Evolutionary conservation across 2,329 filamentous ascomycete species (phyloP), one percentile per base, ranked within the genome.

Genomic region (Cercospora nicotianae): DNA sequence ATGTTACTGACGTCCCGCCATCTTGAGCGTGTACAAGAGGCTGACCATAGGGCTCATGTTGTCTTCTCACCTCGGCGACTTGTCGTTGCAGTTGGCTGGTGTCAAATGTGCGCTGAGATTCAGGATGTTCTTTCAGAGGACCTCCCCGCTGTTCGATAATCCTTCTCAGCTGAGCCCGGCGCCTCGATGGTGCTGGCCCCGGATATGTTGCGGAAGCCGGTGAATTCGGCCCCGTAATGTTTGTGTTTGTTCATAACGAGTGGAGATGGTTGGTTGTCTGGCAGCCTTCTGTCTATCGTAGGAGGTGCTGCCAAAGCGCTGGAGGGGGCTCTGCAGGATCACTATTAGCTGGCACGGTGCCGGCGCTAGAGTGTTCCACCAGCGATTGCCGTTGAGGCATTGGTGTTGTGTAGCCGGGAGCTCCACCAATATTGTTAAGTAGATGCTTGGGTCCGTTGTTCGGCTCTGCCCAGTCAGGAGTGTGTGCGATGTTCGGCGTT

Each of bases 181-280:
- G 76, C 76, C 51, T 77, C 76, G 53, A 78, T 76, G 2, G 76
- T 78, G 67, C 75, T 78, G 1, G 79, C 80, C 23, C 79, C 81
- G 5, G 79, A 78, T 36, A 77, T 79, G 63, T 74, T 72, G 12
- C 80, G 79, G 59, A 80, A 81, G 1, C 71, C 74, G 55, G 68
- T 69, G 10, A 73, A 59, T 48, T 70, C 68, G 9, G 28, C 64
- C 13, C 72, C 72, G n/a, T 75, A 71, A 42, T 72, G 69, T 33
- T 75, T 69, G 23, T 75, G 74, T 63, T 76, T 77, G 53, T 63
- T 58, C 13, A 75, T 71, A 9, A 72, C 63, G 3, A 78, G 63
- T 16, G 76, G 76, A 10, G 75, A 76, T 57, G 31, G 66, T 9
- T 63, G 48, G 18, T 64, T 64, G 9, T 64, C 62, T 39, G 48